Percentiles rank a stretch among this genome's conserved stretches.
Conservation (phyloP, 768 basidiomycete genomes). For the Suillus americanus region DNA sequence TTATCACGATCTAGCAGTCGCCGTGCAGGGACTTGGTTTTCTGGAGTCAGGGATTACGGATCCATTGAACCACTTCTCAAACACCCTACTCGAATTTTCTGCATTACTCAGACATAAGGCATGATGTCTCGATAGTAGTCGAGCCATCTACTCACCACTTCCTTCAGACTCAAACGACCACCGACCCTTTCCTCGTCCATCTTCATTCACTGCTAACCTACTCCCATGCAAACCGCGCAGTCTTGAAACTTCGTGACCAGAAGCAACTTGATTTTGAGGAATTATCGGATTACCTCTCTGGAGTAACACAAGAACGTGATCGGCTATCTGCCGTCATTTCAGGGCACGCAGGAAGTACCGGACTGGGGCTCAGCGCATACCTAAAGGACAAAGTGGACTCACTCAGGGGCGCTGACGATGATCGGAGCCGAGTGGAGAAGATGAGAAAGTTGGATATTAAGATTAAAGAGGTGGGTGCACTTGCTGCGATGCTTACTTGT, state of each 20-base stretch:
- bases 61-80: slow-evolving; percentile 94
- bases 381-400: slow-evolving; percentile 91
- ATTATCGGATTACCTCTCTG: slow-evolving; percentile 89
- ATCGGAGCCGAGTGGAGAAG: slow-evolving; percentile 88
- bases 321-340: slow-evolving; percentile 85
- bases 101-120: slow-evolving; percentile 84
- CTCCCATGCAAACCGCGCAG: slow-evolving; percentile 89
- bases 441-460: slow-evolving; percentile 90
- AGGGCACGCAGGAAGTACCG: slow-evolving; percentile 84
- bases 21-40: slow-evolving; percentile 96
- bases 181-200: slow-evolving; percentile 88
- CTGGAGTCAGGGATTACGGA: slow-evolving; percentile 98
- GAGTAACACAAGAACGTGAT: slow-evolving; percentile 92
- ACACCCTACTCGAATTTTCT: slow-evolving; percentile 93
- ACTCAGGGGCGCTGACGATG: slow-evolving; percentile 90
- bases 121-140: slow-evolving; percentile 20
- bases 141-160: slow-evolving; percentile 1
- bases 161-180: slow-evolving; percentile 79
- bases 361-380: slow-evolving; percentile 85
- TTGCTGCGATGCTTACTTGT: neutral
- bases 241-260: slow-evolving; percentile 94
- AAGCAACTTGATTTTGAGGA: slow-evolving; percentile 99
- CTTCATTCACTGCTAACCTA: slow-evolving; percentile 93
- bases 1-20: slow-evolving; percentile 95
- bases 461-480: slow-evolving; percentile 81